These are phyloP conservation scores for Mycena chlorophos DNA, from an alignment of 768 basidiomycete species.

Conservation along the genomic window DNA sequence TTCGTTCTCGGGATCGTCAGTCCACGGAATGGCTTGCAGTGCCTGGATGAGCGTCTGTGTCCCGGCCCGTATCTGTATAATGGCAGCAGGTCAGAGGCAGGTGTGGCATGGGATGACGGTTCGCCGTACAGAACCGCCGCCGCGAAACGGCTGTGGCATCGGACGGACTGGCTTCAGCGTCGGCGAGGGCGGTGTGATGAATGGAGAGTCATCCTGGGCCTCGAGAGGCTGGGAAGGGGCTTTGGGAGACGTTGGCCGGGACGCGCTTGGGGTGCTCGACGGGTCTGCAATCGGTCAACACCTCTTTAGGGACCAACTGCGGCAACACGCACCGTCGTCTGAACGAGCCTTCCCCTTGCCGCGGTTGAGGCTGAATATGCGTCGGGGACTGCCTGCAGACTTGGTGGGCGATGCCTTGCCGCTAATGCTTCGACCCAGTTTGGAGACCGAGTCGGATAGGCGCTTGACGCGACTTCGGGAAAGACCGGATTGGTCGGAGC, in stretches of 20 bases:
- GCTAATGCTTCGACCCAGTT: slow-evolving; percentile 59
- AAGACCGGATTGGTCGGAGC: slow-evolving; percentile 28
- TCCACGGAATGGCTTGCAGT: slow-evolving; percentile 81
- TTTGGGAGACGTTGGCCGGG: slow-evolving; percentile 33
- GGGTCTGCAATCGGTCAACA: slow-evolving; percentile 24
- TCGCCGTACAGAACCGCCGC: slow-evolving; percentile 66
- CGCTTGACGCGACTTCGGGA: slow-evolving; percentile 54
- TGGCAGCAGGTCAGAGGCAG: slow-evolving; percentile 13
- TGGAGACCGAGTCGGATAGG: slow-evolving; percentile 54
- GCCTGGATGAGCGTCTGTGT: slow-evolving; percentile 90
- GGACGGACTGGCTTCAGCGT: slow-evolving; percentile 46
- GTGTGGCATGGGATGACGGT: slow-evolving; percentile 6
- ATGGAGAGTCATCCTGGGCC: slow-evolving; percentile 55
- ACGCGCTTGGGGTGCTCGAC: slow-evolving; percentile 34
- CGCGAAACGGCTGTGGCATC: slow-evolving; percentile 55
- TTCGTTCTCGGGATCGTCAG: slow-evolving; percentile 67
- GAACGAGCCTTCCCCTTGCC: slow-evolving; percentile 47
- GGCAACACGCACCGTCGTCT: slow-evolving; percentile 29
- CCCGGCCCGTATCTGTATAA: slow-evolving; percentile 74
- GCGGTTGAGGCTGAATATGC: slow-evolving; percentile 57
- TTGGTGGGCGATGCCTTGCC: slow-evolving; percentile 34
- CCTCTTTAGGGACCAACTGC: slow-evolving; percentile 10
- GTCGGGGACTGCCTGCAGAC: slow-evolving; percentile 33
- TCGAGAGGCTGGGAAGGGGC: slow-evolving; percentile 15
- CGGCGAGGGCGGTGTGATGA: slow-evolving; percentile 76